Conservation (phyloP, 2,329 filamentous ascomycete genomes). For the Triangularia setosa region DNA sequence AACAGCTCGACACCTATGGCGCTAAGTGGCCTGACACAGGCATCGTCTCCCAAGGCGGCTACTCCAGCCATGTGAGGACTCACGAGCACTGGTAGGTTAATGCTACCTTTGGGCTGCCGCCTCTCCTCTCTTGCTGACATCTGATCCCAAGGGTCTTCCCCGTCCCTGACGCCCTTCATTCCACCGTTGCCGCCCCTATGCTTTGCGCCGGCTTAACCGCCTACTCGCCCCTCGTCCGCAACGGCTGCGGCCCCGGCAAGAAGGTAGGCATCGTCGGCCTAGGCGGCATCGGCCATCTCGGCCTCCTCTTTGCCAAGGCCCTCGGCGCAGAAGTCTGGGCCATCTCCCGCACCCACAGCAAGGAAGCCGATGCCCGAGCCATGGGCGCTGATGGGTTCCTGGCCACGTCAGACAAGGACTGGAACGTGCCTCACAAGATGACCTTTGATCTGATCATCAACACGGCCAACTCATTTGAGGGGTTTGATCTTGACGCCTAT, state of each 20-base stretch:
- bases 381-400: constrained; percentile 61
- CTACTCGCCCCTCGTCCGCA: constrained; percentile 72
- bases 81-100: constrained; percentile 65
- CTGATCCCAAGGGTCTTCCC: constrained; percentile 52
- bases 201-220: constrained; percentile 80
- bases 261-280: constrained; percentile 73
- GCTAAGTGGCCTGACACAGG: constrained; percentile 47
- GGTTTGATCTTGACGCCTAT: constrained; percentile 67
- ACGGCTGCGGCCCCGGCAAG: constrained; percentile 72
- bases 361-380: constrained; percentile 55
- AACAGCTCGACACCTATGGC: constrained; percentile 59
- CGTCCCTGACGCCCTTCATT: constrained; percentile 68
- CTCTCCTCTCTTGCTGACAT: constrained; percentile 1
- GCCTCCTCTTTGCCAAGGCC: constrained; percentile 65
- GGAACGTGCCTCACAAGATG: constrained; percentile 54
- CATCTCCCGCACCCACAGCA: constrained; percentile 56
- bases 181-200: constrained; percentile 68
- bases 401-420: constrained; percentile 53
- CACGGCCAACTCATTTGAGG: constrained; percentile 64
- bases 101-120: background rate
- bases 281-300: constrained; percentile 69
- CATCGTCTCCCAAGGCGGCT: constrained; percentile 56
- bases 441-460: constrained; percentile 75
- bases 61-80: constrained; percentile 36
- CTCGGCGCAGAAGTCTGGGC: constrained; percentile 60